Evolutionary conservation across 1,284 basidiomycete species (phyloP), one percentile per base, ranked within the genome.

Genomic region (Ustilago nuda): DNA sequence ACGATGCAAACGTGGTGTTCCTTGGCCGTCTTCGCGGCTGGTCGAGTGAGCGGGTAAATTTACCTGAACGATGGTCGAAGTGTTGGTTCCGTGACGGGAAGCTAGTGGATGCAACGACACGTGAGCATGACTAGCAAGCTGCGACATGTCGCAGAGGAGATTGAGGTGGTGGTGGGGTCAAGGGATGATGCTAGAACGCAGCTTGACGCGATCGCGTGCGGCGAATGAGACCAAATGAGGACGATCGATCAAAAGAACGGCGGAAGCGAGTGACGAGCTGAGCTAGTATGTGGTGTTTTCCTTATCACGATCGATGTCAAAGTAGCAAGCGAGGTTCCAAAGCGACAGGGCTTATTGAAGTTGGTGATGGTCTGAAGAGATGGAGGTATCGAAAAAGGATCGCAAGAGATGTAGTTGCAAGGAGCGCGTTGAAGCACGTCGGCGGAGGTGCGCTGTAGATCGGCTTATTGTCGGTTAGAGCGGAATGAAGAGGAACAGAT

Each of bases 101-200:
- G 80, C 80, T 51, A 83, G 39, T 15, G 81, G 81, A 50, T 83
- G 81, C 37, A 83, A 64, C 3, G 81, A 75, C 39, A 83, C 80
- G 8, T 69, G 74, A 23, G 76, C 76, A 63, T 77, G 60, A 45
- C 46, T 45, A 51, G 46, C 51, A 55, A 59, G 45, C 51, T 68
- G 65, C 62, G 74, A 69, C 74, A 76, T 76, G 57, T 52, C 73
- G 67, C 56, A 46, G 51, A 41, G 30, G 46, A 52, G 51, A 37
- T 36, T 13, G 41, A 2, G 7, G 19, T 48, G 48, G 19, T 46
- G 32, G 27, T 15, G 15, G n/a, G 11, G 19, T 43, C 15, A 12
- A 27, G 17, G 1, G 46, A 19, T 17, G 32, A 33, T 11, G 55
- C 23, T 13, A 6, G 4, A 5, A 27, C 27, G 9, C 48, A 32